A percentile compares a stretch with the other conserved stretches of the same genome.
Evolutionary conservation across 2,329 filamentous ascomycete genomes (phyloP).

Genomic region (Chrysoporthe deuterocubensis): DNA sequence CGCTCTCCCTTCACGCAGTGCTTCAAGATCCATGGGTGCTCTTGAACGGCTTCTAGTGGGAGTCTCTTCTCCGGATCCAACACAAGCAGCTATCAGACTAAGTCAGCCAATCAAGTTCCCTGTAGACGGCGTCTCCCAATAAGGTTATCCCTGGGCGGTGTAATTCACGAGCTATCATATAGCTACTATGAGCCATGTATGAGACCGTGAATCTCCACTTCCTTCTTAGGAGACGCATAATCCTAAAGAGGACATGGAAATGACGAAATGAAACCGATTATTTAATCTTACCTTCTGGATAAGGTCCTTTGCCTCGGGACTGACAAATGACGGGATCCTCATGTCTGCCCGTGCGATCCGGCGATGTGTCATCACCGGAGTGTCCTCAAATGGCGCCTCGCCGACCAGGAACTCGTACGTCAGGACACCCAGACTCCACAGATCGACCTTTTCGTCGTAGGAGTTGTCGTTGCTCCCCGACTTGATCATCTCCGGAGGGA

Average conservation of each 20-base stretch:
- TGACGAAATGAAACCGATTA: too few relatives aligned
- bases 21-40: conserved; percentile 96
- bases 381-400: conserved; percentile 96
- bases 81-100: conserved; percentile 72
- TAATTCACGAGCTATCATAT: too few relatives aligned
- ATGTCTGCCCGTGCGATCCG: conserved; percentile 90
- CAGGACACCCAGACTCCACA: conserved; percentile 94
- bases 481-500: conserved; percentile 97
- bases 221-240: too few relatives aligned
- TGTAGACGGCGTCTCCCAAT: neutral
- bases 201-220: too few relatives aligned
- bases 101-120: conserved; percentile 27
- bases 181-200: too few relatives aligned
- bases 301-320: conserved; percentile 84
- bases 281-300: conserved; percentile 78
- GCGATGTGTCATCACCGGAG: conserved; percentile 89
- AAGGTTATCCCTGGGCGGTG: neutral
- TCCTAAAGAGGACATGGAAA: neutral
- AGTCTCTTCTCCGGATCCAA: conserved; percentile 94
- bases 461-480: conserved; percentile 80
- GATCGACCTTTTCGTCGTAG: conserved; percentile 93
- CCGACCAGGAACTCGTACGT: conserved; percentile 97
- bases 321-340: conserved; percentile 89
- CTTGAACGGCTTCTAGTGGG: conserved; percentile 83
- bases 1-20: conserved; percentile 76